Percentiles rank a stretch among this genome's conserved stretches.
phyloP scores from a whole-genome alignment of 495 filamentous ascomycete species.

The Neurospora tetraspora region DNA sequence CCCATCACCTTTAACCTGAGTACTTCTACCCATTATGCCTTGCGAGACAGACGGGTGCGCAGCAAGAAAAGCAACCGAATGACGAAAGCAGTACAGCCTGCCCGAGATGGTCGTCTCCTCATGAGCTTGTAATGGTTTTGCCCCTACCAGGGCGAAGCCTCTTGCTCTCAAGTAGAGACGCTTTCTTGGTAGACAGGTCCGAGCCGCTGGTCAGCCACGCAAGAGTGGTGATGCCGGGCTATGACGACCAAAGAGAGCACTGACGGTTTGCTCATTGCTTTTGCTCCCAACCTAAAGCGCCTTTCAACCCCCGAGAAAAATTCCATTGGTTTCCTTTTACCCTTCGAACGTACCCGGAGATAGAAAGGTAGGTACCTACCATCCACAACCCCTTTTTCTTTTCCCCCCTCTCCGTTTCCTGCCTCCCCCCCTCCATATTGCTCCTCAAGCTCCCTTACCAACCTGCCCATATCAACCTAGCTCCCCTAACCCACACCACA shows the following conservation, averaged over 20 bases:
- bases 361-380: too few relatives aligned
- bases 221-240: conserved; percentile 1
- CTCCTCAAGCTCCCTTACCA: too few relatives aligned
- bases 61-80: conserved; percentile 14
- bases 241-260: conserved; percentile 47
- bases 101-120: conserved; percentile 6
- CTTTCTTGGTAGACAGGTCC: conserved; percentile 16
- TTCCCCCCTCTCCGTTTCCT: too few relatives aligned
- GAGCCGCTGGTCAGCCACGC: conserved; percentile 7
- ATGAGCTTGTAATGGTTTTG: conserved; percentile 18
- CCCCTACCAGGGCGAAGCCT: conserved; percentile 21
- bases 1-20: rapidly evolving
- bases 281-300: neutral
- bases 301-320: neutral
- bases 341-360: too few relatives aligned
- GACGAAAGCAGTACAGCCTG: conserved; percentile 22
- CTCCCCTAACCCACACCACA: too few relatives aligned
- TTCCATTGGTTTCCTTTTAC: too few relatives aligned
- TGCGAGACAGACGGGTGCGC: neutral
- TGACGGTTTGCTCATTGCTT: conserved; percentile 24
- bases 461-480: too few relatives aligned
- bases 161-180: conserved; percentile 2
- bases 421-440: too few relatives aligned
- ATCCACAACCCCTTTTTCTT: too few relatives aligned
- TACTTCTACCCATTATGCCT: neutral